Conservation (phyloP, 164 flowering plant species). For the Umbellularia californica region DNA sequence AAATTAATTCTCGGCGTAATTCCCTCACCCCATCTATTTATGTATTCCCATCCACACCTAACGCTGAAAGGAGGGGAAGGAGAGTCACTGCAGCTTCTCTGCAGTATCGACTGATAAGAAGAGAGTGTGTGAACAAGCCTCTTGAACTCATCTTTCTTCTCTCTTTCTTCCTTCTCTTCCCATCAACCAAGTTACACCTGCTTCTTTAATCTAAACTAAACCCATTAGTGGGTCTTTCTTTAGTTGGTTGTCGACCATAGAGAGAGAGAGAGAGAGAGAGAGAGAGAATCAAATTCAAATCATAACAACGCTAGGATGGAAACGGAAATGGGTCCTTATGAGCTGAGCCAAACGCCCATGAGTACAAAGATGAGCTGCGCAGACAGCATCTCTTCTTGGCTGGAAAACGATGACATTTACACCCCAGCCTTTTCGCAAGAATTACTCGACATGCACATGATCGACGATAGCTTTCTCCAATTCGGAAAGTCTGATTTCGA, state of each 20-base stretch:
- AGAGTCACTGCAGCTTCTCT: too few species aligned
- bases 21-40: too few species aligned
- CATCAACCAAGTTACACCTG: too few species aligned
- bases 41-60: too few species aligned
- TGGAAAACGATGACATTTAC: constrained; percentile 10
- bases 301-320: constrained; percentile 1
- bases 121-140: too few species aligned
- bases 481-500: constrained; percentile 5
- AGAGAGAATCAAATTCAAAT: not conserved
- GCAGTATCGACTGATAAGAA: too few species aligned
- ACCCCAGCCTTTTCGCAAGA: not conserved
- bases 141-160: too few species aligned
- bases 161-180: too few species aligned
- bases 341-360: not conserved
- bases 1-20: too few species aligned
- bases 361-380: not conserved
- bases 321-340: constrained; percentile 9
- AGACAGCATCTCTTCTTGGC: constrained; percentile 6
- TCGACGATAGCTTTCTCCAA: constrained; percentile 5
- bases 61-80: too few species aligned
- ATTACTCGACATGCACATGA: constrained; percentile 7
- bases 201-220: too few species aligned
- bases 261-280: not conserved
- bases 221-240: not conserved
- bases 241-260: not conserved